phyloP scores from a whole-genome alignment of 1,139 yeast species.

The Scheffersomyces quercinus region DNA sequence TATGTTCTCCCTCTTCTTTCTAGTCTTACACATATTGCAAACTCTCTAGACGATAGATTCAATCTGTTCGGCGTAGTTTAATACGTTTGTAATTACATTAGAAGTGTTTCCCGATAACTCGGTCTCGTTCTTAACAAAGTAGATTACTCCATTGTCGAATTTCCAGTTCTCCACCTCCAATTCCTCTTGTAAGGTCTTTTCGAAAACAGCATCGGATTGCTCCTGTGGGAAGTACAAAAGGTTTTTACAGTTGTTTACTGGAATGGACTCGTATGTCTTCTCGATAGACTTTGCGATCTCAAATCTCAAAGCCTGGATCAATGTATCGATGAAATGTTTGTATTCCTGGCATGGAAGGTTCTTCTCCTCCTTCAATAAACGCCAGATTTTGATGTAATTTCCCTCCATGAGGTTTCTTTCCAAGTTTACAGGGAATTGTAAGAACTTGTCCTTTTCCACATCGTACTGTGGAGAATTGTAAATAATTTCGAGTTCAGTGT shows the following conservation, averaged over 20 bases:
- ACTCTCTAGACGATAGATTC: slow-evolving; percentile 69
- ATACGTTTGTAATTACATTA: slow-evolving; percentile 58
- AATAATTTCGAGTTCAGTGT: slow-evolving; percentile 80
- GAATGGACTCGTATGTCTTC: slow-evolving; percentile 72
- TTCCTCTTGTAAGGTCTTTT: slow-evolving; percentile 55
- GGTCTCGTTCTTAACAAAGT: slow-evolving; percentile 46
- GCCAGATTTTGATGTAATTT: slow-evolving; percentile 90
- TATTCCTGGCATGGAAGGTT: slow-evolving; percentile 58
- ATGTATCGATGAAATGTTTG: slow-evolving; percentile 58
- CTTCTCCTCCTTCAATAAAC: slow-evolving; percentile 60
- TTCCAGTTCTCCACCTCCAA: slow-evolving; percentile 61
- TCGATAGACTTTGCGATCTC: slow-evolving; percentile 91
- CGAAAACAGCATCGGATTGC: slow-evolving; percentile 59
- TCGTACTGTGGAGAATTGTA: slow-evolving; percentile 49
- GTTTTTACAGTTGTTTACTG: slow-evolving; percentile 80
- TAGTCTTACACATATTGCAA: neutral
- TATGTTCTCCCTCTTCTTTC: neutral
- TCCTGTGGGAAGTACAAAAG: slow-evolving; percentile 71
- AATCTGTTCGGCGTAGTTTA: slow-evolving; percentile 80
- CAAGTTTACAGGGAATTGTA: slow-evolving; percentile 82
- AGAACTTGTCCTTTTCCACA: slow-evolving; percentile 50
- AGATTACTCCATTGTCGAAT: slow-evolving; percentile 57
- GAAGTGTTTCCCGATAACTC: slow-evolving; percentile 29
- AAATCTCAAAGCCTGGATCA: slow-evolving; percentile 73
- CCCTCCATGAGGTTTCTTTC: slow-evolving; percentile 98